Conservation (phyloP, 2,329 filamentous ascomycete genomes). For the Trichoderma cornu-damae region DNA sequence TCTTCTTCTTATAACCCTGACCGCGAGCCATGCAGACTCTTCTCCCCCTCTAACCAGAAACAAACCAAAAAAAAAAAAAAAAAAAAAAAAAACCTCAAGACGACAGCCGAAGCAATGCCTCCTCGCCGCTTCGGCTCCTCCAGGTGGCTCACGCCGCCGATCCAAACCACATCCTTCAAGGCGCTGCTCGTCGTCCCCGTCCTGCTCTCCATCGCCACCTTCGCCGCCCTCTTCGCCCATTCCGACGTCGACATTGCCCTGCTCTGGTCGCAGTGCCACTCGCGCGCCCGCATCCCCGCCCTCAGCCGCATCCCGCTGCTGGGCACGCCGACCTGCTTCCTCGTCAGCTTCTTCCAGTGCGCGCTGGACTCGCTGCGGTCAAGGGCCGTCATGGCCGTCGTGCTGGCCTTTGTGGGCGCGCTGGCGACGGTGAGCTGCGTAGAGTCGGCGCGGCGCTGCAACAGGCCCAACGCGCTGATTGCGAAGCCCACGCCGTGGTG, state of each 20-base stretch:
- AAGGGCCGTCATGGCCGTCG: conserved; percentile 37
- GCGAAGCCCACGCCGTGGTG: conserved; percentile 39
- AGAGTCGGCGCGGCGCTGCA: conserved; percentile 44
- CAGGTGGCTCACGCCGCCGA: conserved; percentile 34
- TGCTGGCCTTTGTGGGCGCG: conserved; percentile 43
- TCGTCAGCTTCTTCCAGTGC: conserved; percentile 46
- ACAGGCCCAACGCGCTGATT: conserved; percentile 34
- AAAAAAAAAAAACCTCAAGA: background rate
- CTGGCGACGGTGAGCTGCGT: conserved; percentile 47
- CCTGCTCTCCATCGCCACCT: conserved; percentile 42
- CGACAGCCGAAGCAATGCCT: too few relatives aligned
- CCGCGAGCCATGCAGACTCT: background rate
- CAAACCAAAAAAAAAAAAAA: background rate
- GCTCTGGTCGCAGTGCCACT: conserved; percentile 51
- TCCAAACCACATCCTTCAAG: conserved; percentile 49
- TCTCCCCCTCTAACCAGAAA: background rate
- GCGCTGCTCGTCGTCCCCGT: conserved; percentile 48
- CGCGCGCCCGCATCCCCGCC: conserved; percentile 41
- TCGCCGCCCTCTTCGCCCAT: conserved; percentile 39
- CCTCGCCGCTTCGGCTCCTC: background rate
- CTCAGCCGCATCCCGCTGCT: conserved; percentile 43
- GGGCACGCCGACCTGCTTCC: conserved; percentile 45
- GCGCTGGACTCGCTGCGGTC: conserved; percentile 40
- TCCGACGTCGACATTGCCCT: conserved; percentile 48
- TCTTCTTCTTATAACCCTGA: background rate